phyloP scores from a whole-genome alignment of 2,329 filamentous ascomycete species.

The Colletotrichum orchidophilum region DNA sequence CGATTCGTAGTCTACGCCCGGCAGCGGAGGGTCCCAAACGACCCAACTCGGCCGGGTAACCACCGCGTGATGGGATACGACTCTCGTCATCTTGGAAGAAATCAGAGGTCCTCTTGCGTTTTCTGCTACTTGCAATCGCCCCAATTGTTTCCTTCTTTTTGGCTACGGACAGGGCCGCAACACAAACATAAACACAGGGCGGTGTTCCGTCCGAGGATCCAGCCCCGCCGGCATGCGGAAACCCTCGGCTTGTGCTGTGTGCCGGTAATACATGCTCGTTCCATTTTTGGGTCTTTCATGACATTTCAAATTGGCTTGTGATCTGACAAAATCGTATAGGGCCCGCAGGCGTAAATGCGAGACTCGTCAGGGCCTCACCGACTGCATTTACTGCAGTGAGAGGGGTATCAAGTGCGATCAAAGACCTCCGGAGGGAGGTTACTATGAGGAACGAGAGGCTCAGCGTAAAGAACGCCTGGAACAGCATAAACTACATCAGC shows the following conservation, averaged over 20 bases:
- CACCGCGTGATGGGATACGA: constrained; percentile 21
- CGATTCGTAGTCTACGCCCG: constrained; percentile 8
- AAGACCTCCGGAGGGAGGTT: constrained; percentile 29
- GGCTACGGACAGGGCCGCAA: not conserved
- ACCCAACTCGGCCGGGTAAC: constrained; percentile 17
- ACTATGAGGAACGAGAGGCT: constrained; percentile 33
- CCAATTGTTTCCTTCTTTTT: not conserved
- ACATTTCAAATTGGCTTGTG: not conserved
- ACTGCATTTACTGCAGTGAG: constrained; percentile 62
- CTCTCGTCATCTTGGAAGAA: not conserved
- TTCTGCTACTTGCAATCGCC: not conserved
- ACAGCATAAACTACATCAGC: not conserved
- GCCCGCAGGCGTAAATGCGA: constrained; percentile 34
- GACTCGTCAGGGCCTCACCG: constrained; percentile 44
- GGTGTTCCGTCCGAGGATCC: constrained; percentile 20
- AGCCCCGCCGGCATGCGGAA: constrained; percentile 30
- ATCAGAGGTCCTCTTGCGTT: not conserved
- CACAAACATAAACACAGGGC: not conserved
- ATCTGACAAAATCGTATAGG: constrained; percentile 25
- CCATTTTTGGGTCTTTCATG: not conserved
- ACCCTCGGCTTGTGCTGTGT: constrained; percentile 35
- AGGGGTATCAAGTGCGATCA: constrained; percentile 60
- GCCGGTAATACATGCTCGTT: constrained; percentile 29
- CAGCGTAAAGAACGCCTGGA: constrained; percentile 17
- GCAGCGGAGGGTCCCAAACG: constrained; percentile 3